phyloP scores from a whole-genome alignment of 345 rosid species.

The Hevea brasiliensis region DNA sequence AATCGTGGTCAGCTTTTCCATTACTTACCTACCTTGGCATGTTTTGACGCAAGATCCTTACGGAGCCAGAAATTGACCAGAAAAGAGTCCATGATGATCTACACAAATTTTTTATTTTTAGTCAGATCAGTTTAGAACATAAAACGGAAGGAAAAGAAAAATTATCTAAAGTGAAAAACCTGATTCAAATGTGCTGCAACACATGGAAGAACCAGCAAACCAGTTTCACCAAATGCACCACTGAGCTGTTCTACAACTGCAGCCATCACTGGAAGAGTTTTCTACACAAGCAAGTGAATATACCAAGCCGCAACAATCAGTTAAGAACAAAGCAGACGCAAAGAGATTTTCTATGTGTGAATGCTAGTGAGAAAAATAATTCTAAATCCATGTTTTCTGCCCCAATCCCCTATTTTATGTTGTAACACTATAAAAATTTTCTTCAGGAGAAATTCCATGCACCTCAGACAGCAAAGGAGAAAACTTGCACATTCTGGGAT shows the following conservation, averaged over 20 bases:
- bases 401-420: not conserved
- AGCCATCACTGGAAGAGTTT: slow-evolving; percentile 85
- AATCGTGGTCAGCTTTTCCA: slow-evolving; percentile 3
- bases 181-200: slow-evolving; percentile 85
- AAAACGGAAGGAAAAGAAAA: not conserved
- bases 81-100: slow-evolving; percentile 65
- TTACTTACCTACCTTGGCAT: slow-evolving; percentile 43
- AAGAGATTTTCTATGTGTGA: not conserved
- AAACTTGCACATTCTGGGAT: not conserved
- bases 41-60: slow-evolving; percentile 34
- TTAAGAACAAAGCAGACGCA: not conserved
- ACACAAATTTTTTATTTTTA: slow-evolving; percentile 1
- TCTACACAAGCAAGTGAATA: slow-evolving; percentile 39
- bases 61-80: slow-evolving; percentile 56
- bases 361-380: not conserved
- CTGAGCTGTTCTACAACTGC: slow-evolving; percentile 86
- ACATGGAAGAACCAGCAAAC: slow-evolving; percentile 88
- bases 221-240: slow-evolving; percentile 85
- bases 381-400: not conserved
- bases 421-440: not conserved
- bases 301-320: not conserved
- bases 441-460: not conserved
- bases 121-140: slow-evolving; percentile 5
- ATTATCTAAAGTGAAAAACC: slow-evolving; percentile 35
- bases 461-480: not conserved